Percentiles rank a stretch among this genome's conserved stretches.
These are phyloP conservation scores for Kandelia obovata DNA, from an alignment of 345 rosid genomes.

Conservation along the genomic window DNA sequence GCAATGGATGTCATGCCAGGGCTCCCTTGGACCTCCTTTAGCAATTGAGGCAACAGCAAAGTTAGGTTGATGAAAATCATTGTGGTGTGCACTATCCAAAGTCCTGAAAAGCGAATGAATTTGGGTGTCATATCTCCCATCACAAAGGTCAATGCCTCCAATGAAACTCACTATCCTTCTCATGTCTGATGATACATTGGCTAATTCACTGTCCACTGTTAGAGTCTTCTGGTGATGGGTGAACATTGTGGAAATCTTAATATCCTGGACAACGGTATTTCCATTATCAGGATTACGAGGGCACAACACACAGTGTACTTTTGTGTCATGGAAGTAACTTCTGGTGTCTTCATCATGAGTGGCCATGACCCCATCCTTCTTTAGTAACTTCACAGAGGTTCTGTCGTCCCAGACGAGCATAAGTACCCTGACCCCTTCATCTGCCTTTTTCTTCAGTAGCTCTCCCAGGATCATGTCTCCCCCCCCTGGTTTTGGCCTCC, in stretches of 20 bases:
- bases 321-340: constrained; percentile 35
- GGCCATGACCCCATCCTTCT: constrained; percentile 53
- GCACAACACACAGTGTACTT: constrained; percentile 50
- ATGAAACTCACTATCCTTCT: constrained; percentile 49
- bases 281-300: constrained; percentile 48
- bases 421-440: constrained; percentile 46
- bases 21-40: constrained; percentile 51
- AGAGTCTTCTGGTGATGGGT: constrained; percentile 58
- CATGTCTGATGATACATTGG: constrained; percentile 14
- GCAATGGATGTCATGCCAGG: constrained; percentile 54
- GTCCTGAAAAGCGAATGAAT: constrained; percentile 41
- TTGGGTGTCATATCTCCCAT: constrained; percentile 54
- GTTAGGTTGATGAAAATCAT: constrained; percentile 46
- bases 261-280: constrained; percentile 35
- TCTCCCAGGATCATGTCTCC: constrained; percentile 46
- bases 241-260: constrained; percentile 44
- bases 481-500: constrained; percentile 31
- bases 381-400: constrained; percentile 45
- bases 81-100: constrained; percentile 26
- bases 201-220: constrained; percentile 37
- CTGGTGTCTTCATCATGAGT: constrained; percentile 54
- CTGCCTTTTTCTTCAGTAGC: constrained; percentile 47
- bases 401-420: constrained; percentile 67
- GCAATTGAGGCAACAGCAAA: constrained; percentile 28
- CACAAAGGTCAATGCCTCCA: constrained; percentile 58